Base-by-base conservation (phyloP, 371 early-diverging fungal species). In the Saksenaea vasiformis region DNA sequence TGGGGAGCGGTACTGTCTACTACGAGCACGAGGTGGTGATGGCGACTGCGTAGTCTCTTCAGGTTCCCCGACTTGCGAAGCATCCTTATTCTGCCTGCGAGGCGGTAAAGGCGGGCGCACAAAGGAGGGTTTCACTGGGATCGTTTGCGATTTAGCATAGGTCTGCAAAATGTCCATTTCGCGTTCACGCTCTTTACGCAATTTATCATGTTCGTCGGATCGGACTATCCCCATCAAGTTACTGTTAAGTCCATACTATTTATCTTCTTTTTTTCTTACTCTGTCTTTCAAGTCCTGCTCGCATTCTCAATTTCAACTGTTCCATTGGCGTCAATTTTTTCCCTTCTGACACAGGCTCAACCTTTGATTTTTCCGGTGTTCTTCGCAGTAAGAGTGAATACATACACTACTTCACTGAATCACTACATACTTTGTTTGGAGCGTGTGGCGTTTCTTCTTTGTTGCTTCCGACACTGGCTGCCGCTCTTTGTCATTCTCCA, bases 251-350 rank as follows among this genome's bases (percentile, higher is more conserved):
- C 24, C 15, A 11, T 11, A 51, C 3, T 24, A 27, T 19, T 13
- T 58, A 10, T 14, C 11, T 15, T 39, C 5, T 34, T 43, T 31
- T 34, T 43, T 31, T 15, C 69, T 69, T 69, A 82, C 79, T 82
- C 65, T 73, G 74, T 59, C 76, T 78, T 60, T 77, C 76, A 35
- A 82, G 57, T n/a, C 79, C 79, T 55, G 68, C 73, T 51, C 80
- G 69, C 82, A 82, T 79, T 47, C 74, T 82, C 34, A 79, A 41
- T 39, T 76, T 76, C 9, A 82, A 64, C 61, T 78, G 79, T 36
- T 82, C 82, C 82, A 82, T 79, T 1, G 82, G 82, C n/a, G 78
- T 79, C 43, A 82, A 54, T 43, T 79, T 79, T 56, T 73, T 79
- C 41, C 67, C 69, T 7, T 39, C 62, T 15, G 55, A 24, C n/a